Percentiles rank a stretch among this genome's conserved stretches.
These are phyloP conservation scores for Lolium rigidum DNA, from an alignment of 176 grass and related monocot genomes.

Conservation along the genomic window DNA sequence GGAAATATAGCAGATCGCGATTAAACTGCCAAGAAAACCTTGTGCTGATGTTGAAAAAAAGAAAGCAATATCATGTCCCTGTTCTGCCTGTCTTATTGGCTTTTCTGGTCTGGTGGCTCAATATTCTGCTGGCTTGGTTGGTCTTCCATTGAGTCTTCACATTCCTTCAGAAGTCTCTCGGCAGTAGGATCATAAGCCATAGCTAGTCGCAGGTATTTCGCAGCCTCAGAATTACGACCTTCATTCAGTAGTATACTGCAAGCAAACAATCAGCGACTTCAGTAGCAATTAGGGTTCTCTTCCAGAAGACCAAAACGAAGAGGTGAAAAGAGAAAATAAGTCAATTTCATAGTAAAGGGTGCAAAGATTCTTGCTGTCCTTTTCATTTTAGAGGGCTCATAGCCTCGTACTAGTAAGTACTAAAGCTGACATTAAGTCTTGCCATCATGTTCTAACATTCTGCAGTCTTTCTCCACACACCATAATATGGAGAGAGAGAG, in stretches of 20 bases:
- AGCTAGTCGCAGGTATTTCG: constrained; percentile 60
- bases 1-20: neutral
- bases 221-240: constrained; percentile 79
- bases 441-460: neutral
- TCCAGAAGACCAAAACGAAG: neutral
- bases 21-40: neutral
- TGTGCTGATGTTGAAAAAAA: neutral
- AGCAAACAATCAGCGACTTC: neutral
- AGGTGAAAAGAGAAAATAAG: neutral
- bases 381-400: neutral
- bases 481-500: too few relatives aligned
- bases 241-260: constrained; percentile 68
- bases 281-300: constrained; percentile 8
- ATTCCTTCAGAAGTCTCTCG: constrained; percentile 65
- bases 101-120: constrained; percentile 30
- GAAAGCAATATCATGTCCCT: neutral
- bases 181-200: constrained; percentile 70
- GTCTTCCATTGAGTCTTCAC: constrained; percentile 60
- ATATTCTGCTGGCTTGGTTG: constrained; percentile 6
- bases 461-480: neutral
- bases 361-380: neutral
- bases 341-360: neutral
- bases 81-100: neutral
- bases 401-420: neutral
- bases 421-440: neutral